A percentile compares a stretch with the other conserved stretches of the same genome.
Evolutionary conservation across 768 basidiomycete genomes (phyloP).

Genomic region (Coprinellus micaceus): DNA sequence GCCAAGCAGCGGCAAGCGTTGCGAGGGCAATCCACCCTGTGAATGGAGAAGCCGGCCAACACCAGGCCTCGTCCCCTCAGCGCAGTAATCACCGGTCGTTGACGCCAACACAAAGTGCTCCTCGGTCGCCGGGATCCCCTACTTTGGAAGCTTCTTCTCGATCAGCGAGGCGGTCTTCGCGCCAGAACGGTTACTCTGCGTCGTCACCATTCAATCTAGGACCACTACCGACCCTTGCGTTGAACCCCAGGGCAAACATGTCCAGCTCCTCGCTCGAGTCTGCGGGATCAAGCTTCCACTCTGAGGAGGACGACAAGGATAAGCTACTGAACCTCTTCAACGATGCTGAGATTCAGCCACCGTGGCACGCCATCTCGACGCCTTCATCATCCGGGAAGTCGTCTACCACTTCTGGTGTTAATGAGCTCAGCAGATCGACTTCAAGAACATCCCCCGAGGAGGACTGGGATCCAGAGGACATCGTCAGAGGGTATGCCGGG

Average conservation of each 20-base stretch:
- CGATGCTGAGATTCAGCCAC: slow-evolving; percentile 46
- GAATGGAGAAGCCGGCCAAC: background rate
- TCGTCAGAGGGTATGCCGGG: slow-evolving; percentile 62
- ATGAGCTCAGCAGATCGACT: slow-evolving; percentile 21
- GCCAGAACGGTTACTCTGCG: slow-evolving; percentile 40
- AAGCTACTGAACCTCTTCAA: slow-evolving; percentile 51
- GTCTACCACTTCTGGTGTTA: slow-evolving; percentile 41
- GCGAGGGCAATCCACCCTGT: background rate
- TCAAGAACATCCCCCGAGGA: slow-evolving; percentile 44
- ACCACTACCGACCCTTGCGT: slow-evolving; percentile 55
- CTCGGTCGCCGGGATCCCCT: slow-evolving; percentile 54
- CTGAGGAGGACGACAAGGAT: slow-evolving; percentile 66
- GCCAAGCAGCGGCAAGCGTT: background rate
- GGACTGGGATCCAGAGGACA: slow-evolving; percentile 60
- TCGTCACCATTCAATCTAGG: slow-evolving; percentile 51
- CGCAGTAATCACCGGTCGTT: slow-evolving; percentile 46
- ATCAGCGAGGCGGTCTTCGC: slow-evolving; percentile 41
- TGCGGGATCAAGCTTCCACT: slow-evolving; percentile 82
- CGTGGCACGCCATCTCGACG: slow-evolving; percentile 63
- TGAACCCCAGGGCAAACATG: slow-evolving; percentile 69
- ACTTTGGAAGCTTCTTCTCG: slow-evolving; percentile 31
- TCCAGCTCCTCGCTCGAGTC: slow-evolving; percentile 80
- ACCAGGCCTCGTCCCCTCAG: background rate
- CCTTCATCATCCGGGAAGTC: slow-evolving; percentile 32
- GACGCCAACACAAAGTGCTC: slow-evolving; percentile 60